Evolutionary conservation across 495 filamentous ascomycete genomes (phyloP), one percentile per base, ranked within the genome.

Genomic region (Neurospora africana): DNA sequence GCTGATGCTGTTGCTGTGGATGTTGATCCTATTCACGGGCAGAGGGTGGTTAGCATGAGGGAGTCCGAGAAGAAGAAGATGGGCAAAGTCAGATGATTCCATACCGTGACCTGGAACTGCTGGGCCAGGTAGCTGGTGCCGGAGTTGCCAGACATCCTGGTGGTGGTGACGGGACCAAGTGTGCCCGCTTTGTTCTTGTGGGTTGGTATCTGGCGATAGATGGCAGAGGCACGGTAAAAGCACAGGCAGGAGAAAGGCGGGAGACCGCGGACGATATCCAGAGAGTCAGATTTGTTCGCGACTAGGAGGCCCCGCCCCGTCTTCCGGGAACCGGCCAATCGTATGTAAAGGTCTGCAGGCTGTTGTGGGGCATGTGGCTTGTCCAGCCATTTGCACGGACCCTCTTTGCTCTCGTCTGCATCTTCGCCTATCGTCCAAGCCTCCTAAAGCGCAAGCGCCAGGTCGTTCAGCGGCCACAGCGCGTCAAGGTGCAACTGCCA

Each of bases 391-490:
- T 17, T 6, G 53, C 53, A 65, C 53, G 27, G 53, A 35, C 67
- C 68, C 36, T 30, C 36, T 39, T 17, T 30, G 19, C 27, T 13
- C 40, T 47, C 71, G n/a, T 70, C 10, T 37, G 27, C 33, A 40
- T 69, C 15, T 72, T 39, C 19, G 47, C 38, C 65, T n/a, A 40
- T 69, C n/a, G 21, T 21, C 53, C 70, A 76, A 71, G 30, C 76
- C 77, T 3, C 74, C 73, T 27, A 78, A 38, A 65, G 69, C 72
- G 2, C 71, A 36, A 75, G 21, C 69, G 58, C 65, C 37, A 74
- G 67, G 9, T 47, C 19, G n/a, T 44, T 39, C 15, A 33, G 27
- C 53, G 53, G 53, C 15, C 53, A 65, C 27, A 65, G 53, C 27
- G 27, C 23, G 5, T 30, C 21, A n/a, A 0, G 44, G 44, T 53